Percentiles rank a stretch among this genome's conserved stretches.
Conservation (phyloP, 129 eudicot genomes). For the Helichrysum umbraculigerum region DNA sequence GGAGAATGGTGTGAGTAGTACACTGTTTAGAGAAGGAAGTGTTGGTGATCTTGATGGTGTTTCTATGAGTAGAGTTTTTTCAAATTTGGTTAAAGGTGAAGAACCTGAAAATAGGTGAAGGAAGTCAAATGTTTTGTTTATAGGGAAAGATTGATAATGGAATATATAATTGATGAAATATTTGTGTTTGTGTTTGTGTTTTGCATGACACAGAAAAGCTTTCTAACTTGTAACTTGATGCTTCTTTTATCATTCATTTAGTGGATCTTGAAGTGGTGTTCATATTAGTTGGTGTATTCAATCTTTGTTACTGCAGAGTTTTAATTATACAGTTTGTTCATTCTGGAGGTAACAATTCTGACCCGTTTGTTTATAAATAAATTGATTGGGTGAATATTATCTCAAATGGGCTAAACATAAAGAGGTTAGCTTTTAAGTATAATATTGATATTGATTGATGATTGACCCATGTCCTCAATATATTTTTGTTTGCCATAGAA, state of each 20-base stretch:
- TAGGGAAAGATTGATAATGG: neutral
- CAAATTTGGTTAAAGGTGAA: slow-evolving; percentile 58
- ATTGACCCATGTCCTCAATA: too few species aligned
- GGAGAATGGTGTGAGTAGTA: slow-evolving; percentile 37
- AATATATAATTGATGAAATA: neutral
- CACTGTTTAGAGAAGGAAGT: slow-evolving; percentile 45
- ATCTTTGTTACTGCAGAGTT: neutral
- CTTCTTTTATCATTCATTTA: slow-evolving; percentile 5
- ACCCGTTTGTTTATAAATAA: neutral
- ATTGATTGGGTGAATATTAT: neutral
- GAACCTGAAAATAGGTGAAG: slow-evolving; percentile 47
- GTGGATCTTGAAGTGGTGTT: slow-evolving; percentile 9
- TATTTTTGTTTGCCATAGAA: too few species aligned
- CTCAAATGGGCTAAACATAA: neutral
- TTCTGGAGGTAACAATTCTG: neutral
- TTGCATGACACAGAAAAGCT: slow-evolving; percentile 3
- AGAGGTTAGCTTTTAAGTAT: neutral
- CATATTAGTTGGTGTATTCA: neutral
- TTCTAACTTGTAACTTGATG: slow-evolving; percentile 16
- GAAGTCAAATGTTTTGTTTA: neutral
- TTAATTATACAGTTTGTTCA: neutral
- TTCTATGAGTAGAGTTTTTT: slow-evolving; percentile 71
- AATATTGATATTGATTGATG: neutral
- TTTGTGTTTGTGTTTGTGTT: slow-evolving; percentile 10
- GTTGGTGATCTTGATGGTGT: slow-evolving; percentile 55